A percentile compares a stretch with the other conserved stretches of the same genome.
Evolutionary conservation across 164 flowering plant genomes (phyloP).

Genomic region (Vitis riparia): DNA sequence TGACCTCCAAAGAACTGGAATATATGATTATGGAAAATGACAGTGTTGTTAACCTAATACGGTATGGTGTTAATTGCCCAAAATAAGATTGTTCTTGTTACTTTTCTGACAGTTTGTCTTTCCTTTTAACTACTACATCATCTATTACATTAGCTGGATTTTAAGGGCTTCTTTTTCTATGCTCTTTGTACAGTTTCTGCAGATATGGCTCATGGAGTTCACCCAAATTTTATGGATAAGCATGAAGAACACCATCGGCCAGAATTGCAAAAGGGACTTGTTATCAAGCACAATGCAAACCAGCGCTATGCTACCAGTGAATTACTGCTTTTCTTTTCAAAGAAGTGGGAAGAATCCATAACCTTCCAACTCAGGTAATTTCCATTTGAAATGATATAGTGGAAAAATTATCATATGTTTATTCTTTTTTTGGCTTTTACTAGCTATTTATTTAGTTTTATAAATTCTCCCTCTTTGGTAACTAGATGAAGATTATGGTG

Average conservation of each 20-base stretch:
- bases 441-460: not conserved
- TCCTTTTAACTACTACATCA: not conserved
- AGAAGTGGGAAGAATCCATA: slow-evolving; percentile 69
- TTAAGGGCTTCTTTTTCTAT: slow-evolving; percentile 1
- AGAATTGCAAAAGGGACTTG: slow-evolving; percentile 82
- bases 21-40: too few relatives aligned
- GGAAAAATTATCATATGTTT: not conserved
- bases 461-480: not conserved
- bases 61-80: too few relatives aligned
- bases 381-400: not conserved
- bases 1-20: too few relatives aligned
- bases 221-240: slow-evolving; percentile 87
- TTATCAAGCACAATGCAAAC: slow-evolving; percentile 92
- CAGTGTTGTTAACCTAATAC: too few relatives aligned
- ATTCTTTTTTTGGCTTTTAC: not conserved
- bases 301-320: slow-evolving; percentile 94
- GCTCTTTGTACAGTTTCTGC: slow-evolving; percentile 64
- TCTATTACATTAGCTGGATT: not conserved
- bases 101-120: not conserved
- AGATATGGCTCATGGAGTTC: slow-evolving; percentile 98
- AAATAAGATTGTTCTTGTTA: too few relatives aligned
- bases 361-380: slow-evolving; percentile 87
- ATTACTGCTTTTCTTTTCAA: slow-evolving; percentile 88
- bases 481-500: not conserved
- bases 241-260: slow-evolving; percentile 96